Base-by-base conservation (phyloP, 2,329 filamentous ascomycete species). In the Periconia macrospinosa region DNA sequence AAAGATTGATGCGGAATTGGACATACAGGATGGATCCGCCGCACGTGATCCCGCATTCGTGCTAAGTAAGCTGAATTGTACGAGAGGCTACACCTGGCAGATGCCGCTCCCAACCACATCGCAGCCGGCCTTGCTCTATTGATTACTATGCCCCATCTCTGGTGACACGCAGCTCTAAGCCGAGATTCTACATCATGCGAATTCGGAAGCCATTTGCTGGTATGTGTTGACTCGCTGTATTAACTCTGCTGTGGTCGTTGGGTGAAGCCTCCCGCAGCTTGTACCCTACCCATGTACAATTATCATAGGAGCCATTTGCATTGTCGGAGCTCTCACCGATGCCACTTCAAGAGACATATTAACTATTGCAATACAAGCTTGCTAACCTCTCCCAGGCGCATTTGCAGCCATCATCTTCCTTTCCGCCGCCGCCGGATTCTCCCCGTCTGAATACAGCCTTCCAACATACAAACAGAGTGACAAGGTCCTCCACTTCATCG, bases 141-240 rank as follows among this genome's bases (percentile, higher is more conserved):
- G 3, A 23, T 14, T 30, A 53, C 47, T 42, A 58, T 58, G 57
- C 33, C 17, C 47, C 15, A 30, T 27, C 11, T 27, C 41, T 52
- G 52, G 54, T 55, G 44, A 55, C 54, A 41, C 19, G n/a, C 17
- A 42, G n/a, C 17, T 30, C 19, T 40, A 18, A 40, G 27, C n/a
- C 9, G 11, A 17, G 33, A 27, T 19, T 17, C 44, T 49, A 3
- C 17, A 41, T 23, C 23, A 58, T 54, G 89, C 89, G 90, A 75
- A 91, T 97, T 78, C 86, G 92, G 70, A 84, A 92, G 67, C 89
- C 90, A 51, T 96, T 96, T 72, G 91, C 91, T 78, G 90, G 92
- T 94, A 79, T 69, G 85, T 78, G 57, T 43, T 41, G 45, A 42
- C 47, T 33, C 17, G 27, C 40, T 47, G 60, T 57, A 53, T 57